phyloP scores from a whole-genome alignment of 2,329 filamentous ascomycete species.

The Fusarium sp. region DNA sequence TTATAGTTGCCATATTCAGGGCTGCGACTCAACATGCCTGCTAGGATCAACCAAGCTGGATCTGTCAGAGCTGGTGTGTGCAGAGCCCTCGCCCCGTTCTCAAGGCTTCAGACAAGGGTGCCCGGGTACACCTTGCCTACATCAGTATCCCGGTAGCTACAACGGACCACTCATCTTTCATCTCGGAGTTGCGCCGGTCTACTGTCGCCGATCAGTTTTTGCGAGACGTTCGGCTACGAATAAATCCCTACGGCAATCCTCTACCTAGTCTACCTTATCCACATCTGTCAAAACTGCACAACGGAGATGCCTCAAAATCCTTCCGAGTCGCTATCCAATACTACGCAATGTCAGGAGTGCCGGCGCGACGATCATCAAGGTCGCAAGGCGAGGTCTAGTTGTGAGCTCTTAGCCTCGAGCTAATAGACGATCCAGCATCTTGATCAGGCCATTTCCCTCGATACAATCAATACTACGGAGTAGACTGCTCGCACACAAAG shows the following conservation, averaged over 20 bases:
- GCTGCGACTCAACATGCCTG: constrained; percentile 48
- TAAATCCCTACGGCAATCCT: constrained; percentile 44
- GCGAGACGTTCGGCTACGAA: constrained; percentile 35
- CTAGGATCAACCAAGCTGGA: constrained; percentile 32
- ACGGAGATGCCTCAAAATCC: constrained; percentile 34
- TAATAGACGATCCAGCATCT: neutral
- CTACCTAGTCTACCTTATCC: constrained; percentile 34
- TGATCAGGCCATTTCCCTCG: neutral
- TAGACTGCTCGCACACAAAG: neutral
- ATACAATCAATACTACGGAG: neutral
- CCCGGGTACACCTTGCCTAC: constrained; percentile 30
- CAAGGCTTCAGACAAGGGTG: constrained; percentile 25
- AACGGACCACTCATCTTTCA: constrained; percentile 35
- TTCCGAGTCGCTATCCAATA: constrained; percentile 18
- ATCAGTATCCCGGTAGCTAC: constrained; percentile 35
- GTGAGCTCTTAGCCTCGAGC: neutral
- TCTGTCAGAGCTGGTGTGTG: constrained; percentile 41
- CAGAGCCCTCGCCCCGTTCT: constrained; percentile 30
- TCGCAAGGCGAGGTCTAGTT: neutral
- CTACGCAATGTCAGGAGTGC: constrained; percentile 12
- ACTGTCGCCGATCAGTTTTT: constrained; percentile 35
- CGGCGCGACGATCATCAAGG: neutral
- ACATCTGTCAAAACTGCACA: constrained; percentile 42
- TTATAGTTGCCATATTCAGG: constrained; percentile 38
- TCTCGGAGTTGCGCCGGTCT: constrained; percentile 39